These are phyloP conservation scores for Boletus insuetus DNA, from an alignment of 768 basidiomycete species.

Conservation along the genomic window DNA sequence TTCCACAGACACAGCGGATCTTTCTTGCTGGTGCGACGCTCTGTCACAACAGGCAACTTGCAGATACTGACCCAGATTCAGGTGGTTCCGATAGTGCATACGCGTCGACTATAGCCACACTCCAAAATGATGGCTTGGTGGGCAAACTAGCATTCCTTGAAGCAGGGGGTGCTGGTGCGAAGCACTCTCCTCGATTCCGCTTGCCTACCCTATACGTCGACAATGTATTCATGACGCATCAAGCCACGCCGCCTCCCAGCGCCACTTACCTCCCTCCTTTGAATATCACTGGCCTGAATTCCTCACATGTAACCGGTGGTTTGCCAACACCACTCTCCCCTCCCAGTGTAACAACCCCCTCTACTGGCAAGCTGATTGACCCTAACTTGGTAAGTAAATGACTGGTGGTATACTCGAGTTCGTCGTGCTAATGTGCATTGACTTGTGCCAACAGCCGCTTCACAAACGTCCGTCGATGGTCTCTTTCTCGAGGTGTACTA, in stretches of 20 bases:
- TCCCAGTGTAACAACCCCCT: constrained; percentile 32
- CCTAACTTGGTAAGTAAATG: constrained; percentile 54
- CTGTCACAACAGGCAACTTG: background rate
- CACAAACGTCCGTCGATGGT: constrained; percentile 62
- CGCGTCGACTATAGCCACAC: constrained; percentile 49
- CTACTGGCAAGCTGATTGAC: constrained; percentile 46
- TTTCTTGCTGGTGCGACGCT: constrained; percentile 62
- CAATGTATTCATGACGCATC: constrained; percentile 42
- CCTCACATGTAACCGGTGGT: constrained; percentile 52
- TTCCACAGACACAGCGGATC: constrained; percentile 71
- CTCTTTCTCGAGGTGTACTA: background rate
- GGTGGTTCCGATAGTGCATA: constrained; percentile 59
- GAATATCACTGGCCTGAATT: constrained; percentile 39
- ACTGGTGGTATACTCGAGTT: background rate
- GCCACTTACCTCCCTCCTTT: constrained; percentile 44
- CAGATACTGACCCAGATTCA: constrained; percentile 24
- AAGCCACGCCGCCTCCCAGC: constrained; percentile 19
- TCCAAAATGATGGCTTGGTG: constrained; percentile 60
- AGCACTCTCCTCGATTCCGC: constrained; percentile 45
- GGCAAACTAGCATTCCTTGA: constrained; percentile 66
- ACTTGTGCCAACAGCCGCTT: constrained; percentile 48
- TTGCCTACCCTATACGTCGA: constrained; percentile 55
- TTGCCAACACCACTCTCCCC: constrained; percentile 68
- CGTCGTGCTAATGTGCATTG: constrained; percentile 6
- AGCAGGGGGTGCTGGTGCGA: constrained; percentile 41